These are phyloP conservation scores for Corchorus capsularis DNA, from an alignment of 345 rosid species.

Conservation along the genomic window DNA sequence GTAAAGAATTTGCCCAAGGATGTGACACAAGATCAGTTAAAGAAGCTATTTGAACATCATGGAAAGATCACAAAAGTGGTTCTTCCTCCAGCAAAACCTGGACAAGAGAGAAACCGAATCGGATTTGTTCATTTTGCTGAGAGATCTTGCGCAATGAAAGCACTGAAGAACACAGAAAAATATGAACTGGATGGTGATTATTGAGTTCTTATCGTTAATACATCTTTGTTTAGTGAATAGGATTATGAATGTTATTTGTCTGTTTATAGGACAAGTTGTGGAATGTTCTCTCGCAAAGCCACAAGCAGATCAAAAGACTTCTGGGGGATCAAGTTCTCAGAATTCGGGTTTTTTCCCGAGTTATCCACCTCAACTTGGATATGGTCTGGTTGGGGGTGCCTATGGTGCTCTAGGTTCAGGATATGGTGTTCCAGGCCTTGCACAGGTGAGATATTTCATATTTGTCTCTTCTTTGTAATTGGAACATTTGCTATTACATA, in stretches of 20 bases:
- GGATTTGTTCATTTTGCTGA: conserved; percentile 73
- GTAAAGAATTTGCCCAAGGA: conserved; percentile 67
- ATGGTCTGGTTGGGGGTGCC: conserved; percentile 55
- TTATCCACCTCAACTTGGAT: conserved; percentile 55
- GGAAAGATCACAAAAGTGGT: conserved; percentile 66
- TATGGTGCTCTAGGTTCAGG: conserved; percentile 59
- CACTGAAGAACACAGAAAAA: conserved; percentile 58
- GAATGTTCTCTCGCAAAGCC: conserved; percentile 81
- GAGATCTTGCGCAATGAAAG: conserved; percentile 70
- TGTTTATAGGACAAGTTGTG: conserved; percentile 59
- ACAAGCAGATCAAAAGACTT: conserved; percentile 62
- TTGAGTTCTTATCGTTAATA: not conserved
- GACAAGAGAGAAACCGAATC: conserved; percentile 65
- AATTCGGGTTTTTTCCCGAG: conserved; percentile 51
- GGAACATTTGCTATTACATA: not conserved
- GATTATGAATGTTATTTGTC: conserved; percentile 7
- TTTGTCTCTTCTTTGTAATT: not conserved
- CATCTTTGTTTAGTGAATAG: not conserved
- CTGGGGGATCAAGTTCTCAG: conserved; percentile 42
- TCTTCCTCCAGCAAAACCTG: conserved; percentile 64
- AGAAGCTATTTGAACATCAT: conserved; percentile 62
- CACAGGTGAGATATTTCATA: conserved; percentile 50
- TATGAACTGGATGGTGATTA: conserved; percentile 64
- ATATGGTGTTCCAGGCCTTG: conserved; percentile 55
- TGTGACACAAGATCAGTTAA: conserved; percentile 56